Base-by-base conservation (phyloP, 2,329 filamentous ascomycete species). In the Microcyclospora tardicrescens region DNA sequence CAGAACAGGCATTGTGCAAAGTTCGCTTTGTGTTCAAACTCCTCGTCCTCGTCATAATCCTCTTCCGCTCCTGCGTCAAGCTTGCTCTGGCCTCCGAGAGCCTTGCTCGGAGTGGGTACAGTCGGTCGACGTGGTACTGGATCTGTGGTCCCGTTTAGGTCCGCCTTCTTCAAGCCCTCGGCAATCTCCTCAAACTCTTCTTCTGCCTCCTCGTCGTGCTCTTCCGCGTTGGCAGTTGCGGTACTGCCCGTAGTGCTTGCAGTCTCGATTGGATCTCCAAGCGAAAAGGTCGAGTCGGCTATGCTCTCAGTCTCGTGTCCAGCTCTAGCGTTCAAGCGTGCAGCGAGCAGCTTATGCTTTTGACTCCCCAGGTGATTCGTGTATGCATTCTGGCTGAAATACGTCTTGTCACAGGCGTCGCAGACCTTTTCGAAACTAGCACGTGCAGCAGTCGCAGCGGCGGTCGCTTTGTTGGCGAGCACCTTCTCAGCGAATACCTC, bases 401-500 rank as follows among this genome's bases (percentile, higher is more conserved):
- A 98, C 11, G 82, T 86, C 68, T 93, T 93, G 55, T 82, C 75
- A 67, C 91, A 98, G 14, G 79, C 72, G 2, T 77, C 69, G 62
- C 91, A 98, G 24, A 70, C 66, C 56, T 82, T 86, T 60, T 95
- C 85, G 56, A 87, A 96, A 11, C 84, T 78, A 4, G 87, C 89
- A 62, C 84, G 85, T 45, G 86, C 83, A 40, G 86, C 85, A 46
- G 89, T 84, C 28, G 85, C 85, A 32, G 74, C 83, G 12, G 86
- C 82, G 6, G 75, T 77, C 19, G 87, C 87, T 57, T 93, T 85
- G 47, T 87, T 89, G 52, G 86, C 84, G 12, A 95, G 69, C 30
- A 98, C 89, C 61, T 96, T 96, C 53, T 96, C 91, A 53, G 85
- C 85, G 61, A 96, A 98, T 41, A 85, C 73, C 58, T 96, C 87